These are phyloP conservation scores for Acanthamoeba healyi DNA, from an alignment of 208 protist genomes.

Conservation along the genomic window DNA sequence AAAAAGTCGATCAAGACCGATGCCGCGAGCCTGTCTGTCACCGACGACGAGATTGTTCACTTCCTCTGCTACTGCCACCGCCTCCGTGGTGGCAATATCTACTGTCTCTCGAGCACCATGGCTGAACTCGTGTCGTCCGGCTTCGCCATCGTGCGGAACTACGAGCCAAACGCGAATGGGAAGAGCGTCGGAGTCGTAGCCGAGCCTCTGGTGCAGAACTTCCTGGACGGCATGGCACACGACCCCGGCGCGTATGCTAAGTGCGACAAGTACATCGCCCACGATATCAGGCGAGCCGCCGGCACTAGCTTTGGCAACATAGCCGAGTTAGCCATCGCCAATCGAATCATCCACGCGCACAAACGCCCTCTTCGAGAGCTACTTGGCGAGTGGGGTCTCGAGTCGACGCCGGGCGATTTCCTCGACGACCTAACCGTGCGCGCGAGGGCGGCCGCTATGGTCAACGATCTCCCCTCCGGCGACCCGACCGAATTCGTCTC, in stretches of 20 bases:
- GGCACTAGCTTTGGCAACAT: constrained; percentile 37
- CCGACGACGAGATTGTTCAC: not conserved
- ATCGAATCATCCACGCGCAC: not conserved
- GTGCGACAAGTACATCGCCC: constrained; percentile 51
- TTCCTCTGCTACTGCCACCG: constrained; percentile 54
- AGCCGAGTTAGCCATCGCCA: constrained; percentile 11
- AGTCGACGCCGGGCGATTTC: not conserved
- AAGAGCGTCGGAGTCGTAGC: constrained; percentile 15
- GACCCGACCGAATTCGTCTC: constrained; percentile 14
- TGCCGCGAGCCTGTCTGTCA: not conserved
- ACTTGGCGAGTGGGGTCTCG: not conserved
- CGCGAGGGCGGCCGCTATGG: not conserved
- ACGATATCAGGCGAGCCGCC: not conserved
- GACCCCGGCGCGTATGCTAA: not conserved
- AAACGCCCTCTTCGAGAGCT: not conserved
- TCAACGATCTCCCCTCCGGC: not conserved
- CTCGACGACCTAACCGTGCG: not conserved
- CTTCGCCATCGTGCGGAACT: not conserved
- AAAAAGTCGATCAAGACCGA: not conserved
- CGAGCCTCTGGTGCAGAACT: constrained; percentile 58
- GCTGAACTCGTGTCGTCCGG: not conserved
- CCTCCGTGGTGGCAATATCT: constrained; percentile 53
- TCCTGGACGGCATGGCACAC: not conserved
- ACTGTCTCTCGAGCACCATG: constrained; percentile 23
- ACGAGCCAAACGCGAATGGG: not conserved